Conservation (phyloP, 176 grass and related monocot genomes). For the Panicum miliaceum region DNA sequence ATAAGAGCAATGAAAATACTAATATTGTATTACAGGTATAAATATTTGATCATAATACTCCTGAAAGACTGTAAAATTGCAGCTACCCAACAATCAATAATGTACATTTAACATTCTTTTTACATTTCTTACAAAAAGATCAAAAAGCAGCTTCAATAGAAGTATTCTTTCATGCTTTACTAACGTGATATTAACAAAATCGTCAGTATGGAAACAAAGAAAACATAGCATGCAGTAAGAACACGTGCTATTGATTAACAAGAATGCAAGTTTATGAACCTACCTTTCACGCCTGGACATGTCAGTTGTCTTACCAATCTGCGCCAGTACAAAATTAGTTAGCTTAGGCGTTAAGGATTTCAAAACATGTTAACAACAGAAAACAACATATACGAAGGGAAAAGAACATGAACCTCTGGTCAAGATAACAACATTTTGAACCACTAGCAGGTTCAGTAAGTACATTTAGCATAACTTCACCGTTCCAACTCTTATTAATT, state of each 20-base stretch:
- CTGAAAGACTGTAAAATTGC: not conserved
- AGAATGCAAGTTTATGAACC: conserved; percentile 4
- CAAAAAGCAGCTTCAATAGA: not conserved
- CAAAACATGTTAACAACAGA: not conserved
- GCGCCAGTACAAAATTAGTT: conserved; percentile 34
- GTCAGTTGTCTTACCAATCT: conserved; percentile 70
- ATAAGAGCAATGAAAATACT: not conserved
- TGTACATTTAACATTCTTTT: not conserved
- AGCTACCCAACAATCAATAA: not conserved
- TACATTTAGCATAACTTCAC: conserved; percentile 13
- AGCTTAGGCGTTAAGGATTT: not conserved
- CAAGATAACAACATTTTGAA: not conserved
- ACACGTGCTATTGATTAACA: not conserved
- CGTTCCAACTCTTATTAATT: not conserved
- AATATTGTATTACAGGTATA: not conserved
- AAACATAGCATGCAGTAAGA: conserved; percentile 15
- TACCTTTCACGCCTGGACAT: conserved; percentile 93
- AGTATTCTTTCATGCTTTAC: not conserved
- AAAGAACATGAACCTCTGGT: not conserved
- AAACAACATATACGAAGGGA: not conserved
- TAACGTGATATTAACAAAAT: not conserved
- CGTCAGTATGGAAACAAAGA: not conserved
- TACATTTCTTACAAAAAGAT: not conserved
- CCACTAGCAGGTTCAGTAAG: conserved; percentile 7
- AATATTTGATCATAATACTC: not conserved